Conservation (phyloP, 169 alveolate species). For the Cryptosporidium viatorum region DNA sequence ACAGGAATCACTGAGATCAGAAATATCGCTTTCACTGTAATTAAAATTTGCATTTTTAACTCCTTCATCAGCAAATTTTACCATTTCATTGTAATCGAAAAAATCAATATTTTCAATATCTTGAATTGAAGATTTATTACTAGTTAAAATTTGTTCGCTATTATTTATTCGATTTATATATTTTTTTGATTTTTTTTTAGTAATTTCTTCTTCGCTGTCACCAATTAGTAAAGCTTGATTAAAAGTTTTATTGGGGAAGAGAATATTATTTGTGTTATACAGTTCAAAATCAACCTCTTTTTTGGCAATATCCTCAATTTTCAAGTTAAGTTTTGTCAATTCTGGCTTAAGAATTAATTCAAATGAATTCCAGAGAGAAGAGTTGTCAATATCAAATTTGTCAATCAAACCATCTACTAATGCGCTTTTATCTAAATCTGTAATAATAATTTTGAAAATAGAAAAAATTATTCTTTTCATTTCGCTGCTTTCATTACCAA, state of each 20-base stretch:
- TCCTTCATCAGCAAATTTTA: slow-evolving; percentile 11
- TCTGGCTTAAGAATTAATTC: slow-evolving; percentile 33
- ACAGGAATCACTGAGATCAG: slow-evolving; percentile 9
- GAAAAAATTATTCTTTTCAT: slow-evolving; percentile 26
- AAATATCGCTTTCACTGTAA: neutral
- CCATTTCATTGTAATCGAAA: slow-evolving; percentile 60
- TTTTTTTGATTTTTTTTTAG: neutral
- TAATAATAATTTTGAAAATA: slow-evolving; percentile 1
- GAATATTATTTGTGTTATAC: neutral
- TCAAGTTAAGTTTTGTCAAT: slow-evolving; percentile 4
- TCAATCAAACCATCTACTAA: neutral
- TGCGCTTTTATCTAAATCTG: slow-evolving; percentile 4
- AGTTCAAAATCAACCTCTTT: neutral
- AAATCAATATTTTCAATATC: slow-evolving; percentile 26
- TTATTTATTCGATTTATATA: neutral
- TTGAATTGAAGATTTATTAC: neutral
- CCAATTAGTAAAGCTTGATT: neutral
- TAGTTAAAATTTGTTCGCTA: neutral
- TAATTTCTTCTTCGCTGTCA: neutral
- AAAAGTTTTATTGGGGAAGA: neutral
- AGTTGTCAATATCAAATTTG: slow-evolving; percentile 22
- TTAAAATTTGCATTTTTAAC: neutral
- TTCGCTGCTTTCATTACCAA: neutral
- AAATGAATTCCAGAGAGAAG: slow-evolving; percentile 51
- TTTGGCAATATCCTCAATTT: slow-evolving; percentile 23